phyloP scores from a whole-genome alignment of 495 filamentous ascomycete genomes.

The Arthonia radiata region DNA sequence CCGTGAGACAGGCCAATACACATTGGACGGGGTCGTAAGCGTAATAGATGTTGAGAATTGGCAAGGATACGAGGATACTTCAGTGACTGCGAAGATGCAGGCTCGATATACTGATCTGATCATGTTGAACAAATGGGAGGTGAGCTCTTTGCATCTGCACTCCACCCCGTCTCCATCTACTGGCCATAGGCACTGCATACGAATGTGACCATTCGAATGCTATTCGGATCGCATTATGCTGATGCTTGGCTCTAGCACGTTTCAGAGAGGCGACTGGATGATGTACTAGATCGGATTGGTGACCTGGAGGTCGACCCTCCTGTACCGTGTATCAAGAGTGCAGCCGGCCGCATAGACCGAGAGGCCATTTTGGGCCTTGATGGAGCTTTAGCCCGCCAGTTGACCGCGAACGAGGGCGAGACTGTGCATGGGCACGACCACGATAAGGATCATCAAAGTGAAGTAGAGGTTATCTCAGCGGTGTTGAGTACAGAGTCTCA shows the following conservation, averaged over 20 bases:
- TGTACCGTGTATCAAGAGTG: constrained; percentile 54
- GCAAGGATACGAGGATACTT: constrained; percentile 82
- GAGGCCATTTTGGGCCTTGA: constrained; percentile 73
- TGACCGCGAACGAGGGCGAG: constrained; percentile 14
- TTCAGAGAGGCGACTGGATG: constrained; percentile 48
- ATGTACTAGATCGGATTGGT: constrained; percentile 58
- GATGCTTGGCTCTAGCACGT: too few species aligned
- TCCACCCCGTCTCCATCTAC: too few species aligned
- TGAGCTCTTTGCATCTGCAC: too few species aligned
- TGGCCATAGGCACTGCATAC: too few species aligned
- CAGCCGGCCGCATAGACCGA: constrained; percentile 46
- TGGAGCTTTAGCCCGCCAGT: constrained; percentile 40
- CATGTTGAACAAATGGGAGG: constrained; percentile 91
- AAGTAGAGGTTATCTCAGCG: constrained; percentile 75
- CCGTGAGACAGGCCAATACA: constrained; percentile 30
- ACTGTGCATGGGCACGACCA: constrained; percentile 11
- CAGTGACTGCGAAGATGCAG: constrained; percentile 65
- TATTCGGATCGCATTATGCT: too few species aligned
- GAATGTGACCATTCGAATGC: too few species aligned
- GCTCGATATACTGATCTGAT: constrained; percentile 80
- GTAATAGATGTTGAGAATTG: constrained; percentile 97
- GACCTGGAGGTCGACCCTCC: constrained; percentile 56
- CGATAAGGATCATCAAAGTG: constrained; percentile 38
- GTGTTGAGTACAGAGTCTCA: constrained; percentile 23
- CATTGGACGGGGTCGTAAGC: constrained; percentile 70